Percentiles rank a stretch among this genome's conserved stretches.
Conservation (phyloP, 805 yeast species). For the Kodamaea sagamina region DNA sequence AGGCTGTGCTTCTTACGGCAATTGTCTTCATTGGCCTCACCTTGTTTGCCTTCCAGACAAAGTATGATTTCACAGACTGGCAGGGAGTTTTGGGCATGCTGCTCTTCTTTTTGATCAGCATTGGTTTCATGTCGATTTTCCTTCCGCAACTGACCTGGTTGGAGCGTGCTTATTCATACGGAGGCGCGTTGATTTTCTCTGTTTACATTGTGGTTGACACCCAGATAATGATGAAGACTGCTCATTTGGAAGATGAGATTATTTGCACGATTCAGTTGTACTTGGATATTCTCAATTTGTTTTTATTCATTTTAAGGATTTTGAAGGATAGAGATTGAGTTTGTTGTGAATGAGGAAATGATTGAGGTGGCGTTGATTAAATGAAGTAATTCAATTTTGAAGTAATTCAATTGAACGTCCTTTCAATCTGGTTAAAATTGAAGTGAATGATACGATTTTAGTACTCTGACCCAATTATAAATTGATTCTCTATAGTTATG, state of each 20-base stretch:
- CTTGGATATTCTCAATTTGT: slow-evolving; percentile 80
- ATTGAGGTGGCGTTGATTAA: too few species aligned
- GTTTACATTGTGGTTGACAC: slow-evolving; percentile 79
- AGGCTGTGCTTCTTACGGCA: slow-evolving; percentile 69
- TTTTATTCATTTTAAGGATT: slow-evolving; percentile 71
- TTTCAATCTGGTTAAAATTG: too few species aligned
- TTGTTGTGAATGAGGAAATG: too few species aligned
- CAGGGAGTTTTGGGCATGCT: slow-evolving; percentile 55
- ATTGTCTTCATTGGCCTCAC: slow-evolving; percentile 77
- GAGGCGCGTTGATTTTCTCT: slow-evolving; percentile 74
- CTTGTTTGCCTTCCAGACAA: slow-evolving; percentile 72
- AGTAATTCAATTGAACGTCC: too few species aligned
- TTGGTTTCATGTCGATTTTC: slow-evolving; percentile 71
- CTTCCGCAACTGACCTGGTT: slow-evolving; percentile 55
- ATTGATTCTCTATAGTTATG: too few species aligned
- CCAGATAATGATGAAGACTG: slow-evolving; percentile 71
- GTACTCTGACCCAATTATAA: too few species aligned
- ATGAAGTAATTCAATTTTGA: too few species aligned
- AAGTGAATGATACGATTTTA: too few species aligned
- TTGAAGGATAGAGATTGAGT: slow-evolving; percentile 33
- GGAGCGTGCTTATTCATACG: slow-evolving; percentile 65
- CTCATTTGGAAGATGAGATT: slow-evolving; percentile 83
- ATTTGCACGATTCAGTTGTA: slow-evolving; percentile 76
- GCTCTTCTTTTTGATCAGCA: slow-evolving; percentile 68
- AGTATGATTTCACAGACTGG: slow-evolving; percentile 73